These are phyloP conservation scores for Noccaea caerulescens DNA, from an alignment of 345 rosid species.

Conservation along the genomic window DNA sequence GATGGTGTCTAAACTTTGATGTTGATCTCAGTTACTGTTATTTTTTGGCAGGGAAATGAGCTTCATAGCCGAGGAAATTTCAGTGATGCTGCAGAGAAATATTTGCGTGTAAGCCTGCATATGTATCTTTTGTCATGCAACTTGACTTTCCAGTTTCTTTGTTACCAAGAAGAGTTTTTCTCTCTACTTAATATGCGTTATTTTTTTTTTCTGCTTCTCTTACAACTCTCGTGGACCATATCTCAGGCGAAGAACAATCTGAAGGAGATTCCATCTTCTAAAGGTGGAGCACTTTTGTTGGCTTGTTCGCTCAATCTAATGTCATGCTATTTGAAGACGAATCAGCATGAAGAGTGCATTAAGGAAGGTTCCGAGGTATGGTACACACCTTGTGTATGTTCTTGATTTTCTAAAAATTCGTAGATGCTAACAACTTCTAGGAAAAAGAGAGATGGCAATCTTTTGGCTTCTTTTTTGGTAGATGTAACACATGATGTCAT, in stretches of 20 bases:
- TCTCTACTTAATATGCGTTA: not conserved
- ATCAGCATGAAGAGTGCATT: conserved; percentile 69
- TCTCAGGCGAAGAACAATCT: conserved; percentile 82
- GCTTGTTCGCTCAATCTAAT: conserved; percentile 92
- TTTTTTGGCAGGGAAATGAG: conserved; percentile 71
- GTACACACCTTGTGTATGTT: conserved; percentile 10
- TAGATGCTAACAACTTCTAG: conserved; percentile 6
- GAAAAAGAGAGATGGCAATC: conserved; percentile 14
- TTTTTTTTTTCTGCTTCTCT: conserved; percentile 12
- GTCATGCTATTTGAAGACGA: conserved; percentile 94
- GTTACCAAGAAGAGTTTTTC: not conserved
- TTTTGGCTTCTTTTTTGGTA: not conserved
- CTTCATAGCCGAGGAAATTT: conserved; percentile 83
- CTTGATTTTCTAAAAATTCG: not conserved
- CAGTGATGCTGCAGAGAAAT: conserved; percentile 72
- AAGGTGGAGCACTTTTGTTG: conserved; percentile 61
- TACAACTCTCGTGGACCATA: conserved; percentile 21
- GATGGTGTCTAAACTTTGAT: conserved; percentile 1
- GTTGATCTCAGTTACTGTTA: conserved; percentile 4
- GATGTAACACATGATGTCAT: not conserved
- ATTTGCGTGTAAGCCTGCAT: conserved; percentile 67
- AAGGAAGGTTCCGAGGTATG: conserved; percentile 91
- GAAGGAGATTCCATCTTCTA: conserved; percentile 66
- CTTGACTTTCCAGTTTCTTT: conserved; percentile 10
- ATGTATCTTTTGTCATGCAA: conserved; percentile 19